Evolutionary conservation across 2,329 filamentous ascomycete species (phyloP), one percentile per base, ranked within the genome.

Genomic region (Botrytis sinoallii): DNA sequence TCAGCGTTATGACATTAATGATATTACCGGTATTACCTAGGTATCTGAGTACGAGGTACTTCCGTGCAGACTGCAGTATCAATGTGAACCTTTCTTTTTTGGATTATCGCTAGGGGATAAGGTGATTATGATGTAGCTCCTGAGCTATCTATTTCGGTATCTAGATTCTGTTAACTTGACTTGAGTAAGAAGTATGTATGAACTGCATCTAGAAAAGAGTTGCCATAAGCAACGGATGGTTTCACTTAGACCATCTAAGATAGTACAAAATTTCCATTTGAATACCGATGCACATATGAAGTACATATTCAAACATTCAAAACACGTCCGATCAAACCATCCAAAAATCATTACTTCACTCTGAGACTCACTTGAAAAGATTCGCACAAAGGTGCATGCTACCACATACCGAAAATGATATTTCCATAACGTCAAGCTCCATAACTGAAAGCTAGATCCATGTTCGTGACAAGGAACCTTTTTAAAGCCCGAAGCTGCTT

Each of bases 361-460:
- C 44, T 29, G 52, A 57, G 52, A 57, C 52, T 57, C 48, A 16
- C 46, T n/a, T 38, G 44, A 14, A 52, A 66, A 32, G 14, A 67
- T 67, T 67, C 44, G 44, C 35, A 42, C 38, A 42, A 29, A 40
- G 35, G 22, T 61, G 25, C 48, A 55, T 55, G 48, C 48, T 55
- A 55, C 48, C 48, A 55, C 48, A 55, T 55, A 55, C 48, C 29
- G 44, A 12, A 44, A 44, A 38, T 25, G 12, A 22, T 64, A 55
- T 55, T 67, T 55, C 65, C 65, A 67, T 29, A 67, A 67, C 65
- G 65, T 67, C 46, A 67, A 67, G 35, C 35, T 55, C 46, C 65
- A 55, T 29, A 18, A 52, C 6, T 8, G 16, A 67, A 52, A 67
- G 64, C 64, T 67, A 52, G 44, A 67, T 67, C 44, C 64, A 67